Evolutionary conservation across 768 basidiomycete species (phyloP).

Genomic region (Leccinellum rugosiceps): DNA sequence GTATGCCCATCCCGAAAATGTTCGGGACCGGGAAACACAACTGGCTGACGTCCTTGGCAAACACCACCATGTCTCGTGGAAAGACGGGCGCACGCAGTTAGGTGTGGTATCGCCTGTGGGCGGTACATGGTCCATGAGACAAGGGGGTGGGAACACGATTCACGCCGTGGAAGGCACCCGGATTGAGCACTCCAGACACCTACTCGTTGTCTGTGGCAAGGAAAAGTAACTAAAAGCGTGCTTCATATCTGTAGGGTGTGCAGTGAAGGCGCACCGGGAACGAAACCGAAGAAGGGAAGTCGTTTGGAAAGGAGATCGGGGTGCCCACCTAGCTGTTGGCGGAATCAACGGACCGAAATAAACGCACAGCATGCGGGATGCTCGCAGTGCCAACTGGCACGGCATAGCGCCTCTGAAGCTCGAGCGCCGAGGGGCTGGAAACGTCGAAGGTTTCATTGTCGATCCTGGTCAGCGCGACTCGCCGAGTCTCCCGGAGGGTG

Average conservation of each 20-base stretch:
- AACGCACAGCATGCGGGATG: too few relatives aligned
- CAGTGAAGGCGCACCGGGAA: too few relatives aligned
- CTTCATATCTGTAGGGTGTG: constrained; percentile 9
- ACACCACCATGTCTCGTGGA: not conserved
- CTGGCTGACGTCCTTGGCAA: not conserved
- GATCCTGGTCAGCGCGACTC: too few relatives aligned
- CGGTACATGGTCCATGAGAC: not conserved
- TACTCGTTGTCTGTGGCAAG: constrained; percentile 15
- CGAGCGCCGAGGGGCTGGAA: too few relatives aligned
- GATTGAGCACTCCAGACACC: constrained; percentile 14
- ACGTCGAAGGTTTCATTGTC: too few relatives aligned
- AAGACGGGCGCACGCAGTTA: constrained; percentile 9
- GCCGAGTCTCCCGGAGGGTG: too few relatives aligned
- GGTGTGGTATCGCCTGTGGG: constrained; percentile 6
- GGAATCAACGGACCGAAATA: too few relatives aligned
- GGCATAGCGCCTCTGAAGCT: too few relatives aligned
- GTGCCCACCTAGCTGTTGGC: too few relatives aligned
- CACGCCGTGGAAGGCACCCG: not conserved
- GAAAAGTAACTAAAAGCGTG: constrained; percentile 11
- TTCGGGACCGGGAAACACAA: not conserved
- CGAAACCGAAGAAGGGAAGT: too few relatives aligned
- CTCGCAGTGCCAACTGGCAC: too few relatives aligned
- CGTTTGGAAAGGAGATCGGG: too few relatives aligned
- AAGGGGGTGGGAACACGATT: not conserved
- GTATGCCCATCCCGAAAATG: constrained; percentile 7